Evolutionary conservation across 2,329 filamentous ascomycete species (phyloP).

Genomic region (Ceratocystis destructans): DNA sequence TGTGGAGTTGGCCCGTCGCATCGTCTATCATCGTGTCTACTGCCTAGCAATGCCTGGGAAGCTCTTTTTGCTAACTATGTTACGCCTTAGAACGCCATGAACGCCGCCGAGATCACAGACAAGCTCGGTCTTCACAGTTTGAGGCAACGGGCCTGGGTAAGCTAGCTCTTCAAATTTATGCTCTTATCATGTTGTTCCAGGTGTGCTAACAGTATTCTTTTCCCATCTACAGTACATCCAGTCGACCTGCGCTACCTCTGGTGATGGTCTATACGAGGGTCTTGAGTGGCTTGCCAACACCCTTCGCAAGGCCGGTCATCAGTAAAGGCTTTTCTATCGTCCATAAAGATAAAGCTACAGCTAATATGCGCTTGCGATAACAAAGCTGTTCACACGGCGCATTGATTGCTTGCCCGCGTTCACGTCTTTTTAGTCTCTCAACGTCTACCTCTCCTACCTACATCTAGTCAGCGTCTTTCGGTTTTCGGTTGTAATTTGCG

Average conservation of each 20-base stretch:
- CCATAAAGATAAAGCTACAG: constrained; percentile 18
- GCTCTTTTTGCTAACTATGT: not conserved
- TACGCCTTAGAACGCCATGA: constrained; percentile 78
- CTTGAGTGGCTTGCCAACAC: constrained; percentile 83
- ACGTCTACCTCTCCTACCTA: constrained; percentile 18
- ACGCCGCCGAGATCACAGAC: constrained; percentile 98
- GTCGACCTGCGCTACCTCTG: constrained; percentile 97
- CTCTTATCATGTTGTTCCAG: not conserved
- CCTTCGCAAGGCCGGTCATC: constrained; percentile 59
- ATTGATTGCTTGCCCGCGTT: constrained; percentile 14
- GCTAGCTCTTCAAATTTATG: constrained; percentile 27
- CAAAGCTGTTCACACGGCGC: constrained; percentile 17
- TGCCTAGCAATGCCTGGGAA: not conserved
- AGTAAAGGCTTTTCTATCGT: constrained; percentile 33
- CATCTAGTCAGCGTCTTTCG: constrained; percentile 24
- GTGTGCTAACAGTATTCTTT: constrained; percentile 21
- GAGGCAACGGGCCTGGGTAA: constrained; percentile 97
- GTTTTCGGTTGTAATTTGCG: constrained; percentile 46
- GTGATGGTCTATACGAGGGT: constrained; percentile 99
- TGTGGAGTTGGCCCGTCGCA: not conserved
- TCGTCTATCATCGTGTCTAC: not conserved
- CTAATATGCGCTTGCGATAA: constrained; percentile 18
- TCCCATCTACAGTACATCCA: constrained; percentile 67
- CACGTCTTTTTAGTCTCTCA: constrained; percentile 18
- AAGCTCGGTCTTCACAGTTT: constrained; percentile 99